Conservation (phyloP, 1,284 basidiomycete species). For the Ustilago tritici region DNA sequence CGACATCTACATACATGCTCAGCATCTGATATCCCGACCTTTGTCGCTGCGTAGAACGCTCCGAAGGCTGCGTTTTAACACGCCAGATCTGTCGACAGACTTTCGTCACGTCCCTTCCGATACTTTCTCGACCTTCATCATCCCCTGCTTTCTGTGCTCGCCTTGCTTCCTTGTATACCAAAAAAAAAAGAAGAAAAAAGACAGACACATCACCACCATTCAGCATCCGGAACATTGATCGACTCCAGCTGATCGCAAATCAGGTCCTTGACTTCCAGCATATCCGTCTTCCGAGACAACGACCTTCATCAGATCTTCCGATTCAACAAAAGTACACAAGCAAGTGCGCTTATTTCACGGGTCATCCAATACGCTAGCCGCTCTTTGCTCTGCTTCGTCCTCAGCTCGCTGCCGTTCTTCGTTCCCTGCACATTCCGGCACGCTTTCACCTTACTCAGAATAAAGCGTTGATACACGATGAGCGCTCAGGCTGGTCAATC, state of each 20-base stretch:
- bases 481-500: slow-evolving; percentile 59
- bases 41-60: slow-evolving; percentile 15
- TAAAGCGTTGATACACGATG: slow-evolving; percentile 30
- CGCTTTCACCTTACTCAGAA: background rate
- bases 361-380: background rate
- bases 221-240: background rate
- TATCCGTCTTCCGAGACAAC: background rate
- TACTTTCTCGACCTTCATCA: background rate
- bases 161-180: background rate
- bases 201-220: background rate
- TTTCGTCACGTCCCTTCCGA: slow-evolving; percentile 5
- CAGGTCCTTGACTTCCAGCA: background rate
- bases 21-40: slow-evolving; percentile 20
- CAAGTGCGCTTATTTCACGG: background rate
- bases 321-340: background rate
- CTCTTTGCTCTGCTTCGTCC: background rate
- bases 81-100: slow-evolving; percentile 7
- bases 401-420: background rate
- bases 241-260: background rate
- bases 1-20: slow-evolving; percentile 33
- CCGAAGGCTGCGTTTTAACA: slow-evolving; percentile 20
- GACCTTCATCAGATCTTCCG: background rate
- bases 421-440: background rate
- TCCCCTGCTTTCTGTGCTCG: background rate
- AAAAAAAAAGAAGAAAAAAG: background rate